Conservation (phyloP, 768 basidiomycete genomes). For the Pholiota conissans region DNA sequence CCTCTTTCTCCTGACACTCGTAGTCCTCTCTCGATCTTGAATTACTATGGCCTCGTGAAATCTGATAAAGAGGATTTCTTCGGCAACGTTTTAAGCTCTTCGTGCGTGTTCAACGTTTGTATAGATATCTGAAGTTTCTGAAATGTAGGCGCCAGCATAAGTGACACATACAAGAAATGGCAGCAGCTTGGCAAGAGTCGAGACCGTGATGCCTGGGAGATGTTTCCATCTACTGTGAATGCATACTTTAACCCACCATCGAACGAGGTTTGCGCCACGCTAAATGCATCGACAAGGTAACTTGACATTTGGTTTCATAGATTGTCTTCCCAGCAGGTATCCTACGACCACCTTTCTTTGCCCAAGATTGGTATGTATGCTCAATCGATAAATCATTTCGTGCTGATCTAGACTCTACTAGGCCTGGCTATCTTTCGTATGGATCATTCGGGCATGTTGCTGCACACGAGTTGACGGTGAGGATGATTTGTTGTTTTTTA, state of each 20-base stretch:
- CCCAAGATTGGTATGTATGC: constrained; percentile 60
- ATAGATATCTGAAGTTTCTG: not conserved
- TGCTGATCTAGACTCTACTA: constrained; percentile 23
- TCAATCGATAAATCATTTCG: not conserved
- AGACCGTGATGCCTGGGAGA: constrained; percentile 80
- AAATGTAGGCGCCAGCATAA: constrained; percentile 36
- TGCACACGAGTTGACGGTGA: constrained; percentile 86
- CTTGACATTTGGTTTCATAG: constrained; percentile 30
- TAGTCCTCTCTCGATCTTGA: constrained; percentile 63
- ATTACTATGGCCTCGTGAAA: constrained; percentile 73
- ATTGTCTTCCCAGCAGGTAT: constrained; percentile 98
- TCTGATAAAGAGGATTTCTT: constrained; percentile 76
- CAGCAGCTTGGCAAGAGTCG: constrained; percentile 65
- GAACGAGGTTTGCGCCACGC: constrained; percentile 62
- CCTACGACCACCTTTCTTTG: constrained; percentile 90
- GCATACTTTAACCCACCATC: constrained; percentile 88
- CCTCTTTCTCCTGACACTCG: constrained; percentile 84
- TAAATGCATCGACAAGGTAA: not conserved
- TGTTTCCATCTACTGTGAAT: constrained; percentile 84
- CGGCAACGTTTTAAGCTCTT: constrained; percentile 72
- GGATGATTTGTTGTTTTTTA: constrained; percentile 19
- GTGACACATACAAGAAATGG: constrained; percentile 72
- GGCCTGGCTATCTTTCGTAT: constrained; percentile 89
- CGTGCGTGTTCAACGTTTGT: constrained; percentile 32
- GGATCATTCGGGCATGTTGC: constrained; percentile 93